These are phyloP conservation scores for Colletotrichum eleusines DNA, from an alignment of 2,329 filamentous ascomycete genomes.

Conservation along the genomic window DNA sequence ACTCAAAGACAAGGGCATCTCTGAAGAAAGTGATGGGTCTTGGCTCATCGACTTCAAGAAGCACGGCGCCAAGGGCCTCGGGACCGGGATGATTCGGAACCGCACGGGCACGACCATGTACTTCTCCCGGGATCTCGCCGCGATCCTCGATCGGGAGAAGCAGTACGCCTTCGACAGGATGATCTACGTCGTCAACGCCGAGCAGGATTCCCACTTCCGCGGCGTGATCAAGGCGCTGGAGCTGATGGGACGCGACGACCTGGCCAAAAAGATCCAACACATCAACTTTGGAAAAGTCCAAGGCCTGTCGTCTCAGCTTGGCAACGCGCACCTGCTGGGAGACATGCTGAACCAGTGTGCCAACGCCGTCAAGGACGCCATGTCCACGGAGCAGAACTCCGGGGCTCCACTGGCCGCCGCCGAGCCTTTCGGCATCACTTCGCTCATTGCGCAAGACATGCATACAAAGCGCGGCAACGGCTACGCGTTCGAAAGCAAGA, in stretches of 20 bases:
- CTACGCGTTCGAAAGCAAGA: constrained; percentile 47
- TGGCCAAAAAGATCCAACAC: constrained; percentile 51
- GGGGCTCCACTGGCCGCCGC: constrained; percentile 71
- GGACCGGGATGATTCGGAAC: constrained; percentile 74
- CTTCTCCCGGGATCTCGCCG: constrained; percentile 77
- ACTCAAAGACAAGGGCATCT: constrained; percentile 70
- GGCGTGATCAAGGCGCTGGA: constrained; percentile 51
- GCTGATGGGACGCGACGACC: constrained; percentile 51
- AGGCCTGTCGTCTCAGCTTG: constrained; percentile 57
- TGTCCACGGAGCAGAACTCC: constrained; percentile 78
- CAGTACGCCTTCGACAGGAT: constrained; percentile 56
- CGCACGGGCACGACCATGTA: constrained; percentile 75
- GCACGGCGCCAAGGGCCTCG: constrained; percentile 75
- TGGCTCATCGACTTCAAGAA: constrained; percentile 78
- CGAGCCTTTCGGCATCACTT: constrained; percentile 74
- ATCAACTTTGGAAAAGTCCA: constrained; percentile 62
- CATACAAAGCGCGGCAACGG: constrained; percentile 45
- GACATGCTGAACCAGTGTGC: constrained; percentile 68
- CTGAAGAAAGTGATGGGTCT: constrained; percentile 74
- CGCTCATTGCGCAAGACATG: constrained; percentile 71
- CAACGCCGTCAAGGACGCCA: constrained; percentile 61
- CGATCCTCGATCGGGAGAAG: constrained; percentile 71
- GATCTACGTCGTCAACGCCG: constrained; percentile 54
- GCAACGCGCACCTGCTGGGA: constrained; percentile 67
- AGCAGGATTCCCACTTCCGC: constrained; percentile 53